These are phyloP conservation scores for Ophiostoma triangulosporum DNA, from an alignment of 2,329 filamentous ascomycete genomes.

Conservation along the genomic window DNA sequence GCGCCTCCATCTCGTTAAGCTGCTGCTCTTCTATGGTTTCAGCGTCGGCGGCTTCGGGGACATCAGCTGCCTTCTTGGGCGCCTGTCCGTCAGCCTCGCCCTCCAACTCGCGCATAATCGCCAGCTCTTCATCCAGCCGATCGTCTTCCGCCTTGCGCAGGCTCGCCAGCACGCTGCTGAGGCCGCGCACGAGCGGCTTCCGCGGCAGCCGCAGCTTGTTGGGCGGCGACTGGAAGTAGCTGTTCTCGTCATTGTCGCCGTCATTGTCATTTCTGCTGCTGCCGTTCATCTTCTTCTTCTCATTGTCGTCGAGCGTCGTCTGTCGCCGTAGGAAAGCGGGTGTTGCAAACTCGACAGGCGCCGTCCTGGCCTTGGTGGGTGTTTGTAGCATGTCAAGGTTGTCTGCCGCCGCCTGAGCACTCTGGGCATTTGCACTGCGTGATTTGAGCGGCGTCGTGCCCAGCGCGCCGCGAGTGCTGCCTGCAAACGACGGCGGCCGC, in stretches of 20 bases:
- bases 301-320: conserved; percentile 41
- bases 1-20: background rate
- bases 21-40: background rate
- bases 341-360: conserved; percentile 45
- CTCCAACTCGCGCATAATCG: conserved; percentile 60
- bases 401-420: background rate
- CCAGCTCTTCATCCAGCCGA: conserved; percentile 57
- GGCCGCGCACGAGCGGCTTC: conserved; percentile 50
- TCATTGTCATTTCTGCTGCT: no score
- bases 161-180: conserved; percentile 62
- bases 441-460: conserved; percentile 53
- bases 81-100: conserved; percentile 13
- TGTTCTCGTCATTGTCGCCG: background rate
- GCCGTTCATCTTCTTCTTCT: no score
- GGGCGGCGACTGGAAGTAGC: conserved; percentile 28
- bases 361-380: conserved; percentile 4
- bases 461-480: background rate
- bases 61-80: background rate
- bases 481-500: background rate
- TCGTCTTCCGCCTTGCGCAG: conserved; percentile 59
- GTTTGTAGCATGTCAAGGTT: background rate
- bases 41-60: background rate
- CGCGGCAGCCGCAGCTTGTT: conserved; percentile 39
- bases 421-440: conserved; percentile 23
- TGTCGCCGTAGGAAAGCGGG: conserved; percentile 51